Base-by-base conservation (phyloP, 192 early-diverging fungal species). In the Gamsiella multidivaricata region DNA sequence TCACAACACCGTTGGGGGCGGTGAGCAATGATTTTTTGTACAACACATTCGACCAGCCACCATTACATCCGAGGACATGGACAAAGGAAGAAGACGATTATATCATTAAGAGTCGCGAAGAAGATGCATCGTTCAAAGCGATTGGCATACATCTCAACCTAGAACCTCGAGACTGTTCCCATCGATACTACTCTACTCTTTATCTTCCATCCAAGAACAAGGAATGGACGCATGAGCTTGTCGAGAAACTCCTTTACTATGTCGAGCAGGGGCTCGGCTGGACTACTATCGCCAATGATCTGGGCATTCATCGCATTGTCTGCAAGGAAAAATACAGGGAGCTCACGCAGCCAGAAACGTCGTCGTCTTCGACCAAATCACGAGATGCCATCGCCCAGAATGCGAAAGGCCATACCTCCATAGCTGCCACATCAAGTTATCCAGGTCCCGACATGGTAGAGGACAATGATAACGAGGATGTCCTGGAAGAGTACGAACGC, bases 311-410 rank as follows among this genome's bases (percentile, higher is more conserved):
- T 61, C 43, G 65, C 18, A 18, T 42, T 14, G 17, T 59, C 7
- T 78, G 74, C 43, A 50, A 52, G 34, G 31, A 64, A 26, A 69
- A 64, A 41, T 78, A 59, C 41, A 26, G 53, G 26, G 65, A 68
- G n/a, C 17, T 67, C n/a, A 52, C 28, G 31, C 37, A 11, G 8
- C 14, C 41, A 5, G 8, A 9, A 2, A 18, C 33, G 18, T 29
- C 22, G 9, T 3, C 37, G 11, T 8, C 37, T 25, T 18, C 28
- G 23, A 9, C 56, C 20, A 42, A 14, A 7, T 47, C 26, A 28
- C 28, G 17, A 51, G 41, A 43, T n/a, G 31, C 43, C 25, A 33
- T 11, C 15, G 29, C 41, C 25, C 14, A 51, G 37, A 32, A 34
- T 1, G 12, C 32, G 28, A 28, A 62, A 3, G 20, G n/a, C n/a